Evolutionary conservation across 1,284 basidiomycete species (phyloP).

Genomic region (Sparassis latifolia): DNA sequence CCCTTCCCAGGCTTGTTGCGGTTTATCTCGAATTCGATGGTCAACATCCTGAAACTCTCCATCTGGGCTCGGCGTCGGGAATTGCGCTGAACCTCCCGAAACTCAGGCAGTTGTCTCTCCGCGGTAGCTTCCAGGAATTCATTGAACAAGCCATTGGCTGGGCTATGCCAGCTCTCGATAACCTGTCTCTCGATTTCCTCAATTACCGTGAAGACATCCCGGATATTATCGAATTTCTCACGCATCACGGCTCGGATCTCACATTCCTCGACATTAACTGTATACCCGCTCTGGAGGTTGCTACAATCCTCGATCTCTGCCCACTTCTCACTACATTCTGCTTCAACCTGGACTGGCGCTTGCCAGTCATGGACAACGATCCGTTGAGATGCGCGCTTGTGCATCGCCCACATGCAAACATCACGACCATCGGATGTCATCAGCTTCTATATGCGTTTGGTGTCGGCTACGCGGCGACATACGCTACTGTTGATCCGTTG

Average conservation of each 20-base stretch:
- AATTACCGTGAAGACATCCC: conserved; percentile 43
- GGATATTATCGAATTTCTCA: conserved; percentile 53
- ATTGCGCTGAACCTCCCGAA: conserved; percentile 47
- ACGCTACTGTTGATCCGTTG: conserved; percentile 36
- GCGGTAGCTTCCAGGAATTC: conserved; percentile 54
- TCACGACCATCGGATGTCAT: conserved; percentile 61
- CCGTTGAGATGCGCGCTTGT: conserved; percentile 32
- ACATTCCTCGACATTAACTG: conserved; percentile 59
- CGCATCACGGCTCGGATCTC: conserved; percentile 46
- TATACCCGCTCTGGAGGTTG: conserved; percentile 46
- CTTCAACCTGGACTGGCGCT: conserved; percentile 69
- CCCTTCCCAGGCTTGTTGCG: conserved; percentile 46
- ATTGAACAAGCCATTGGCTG: conserved; percentile 61
- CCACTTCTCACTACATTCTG: conserved; percentile 52
- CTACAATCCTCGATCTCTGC: conserved; percentile 53
- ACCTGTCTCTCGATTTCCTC: conserved; percentile 48
- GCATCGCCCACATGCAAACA: conserved; percentile 45
- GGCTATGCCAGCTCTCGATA: conserved; percentile 51
- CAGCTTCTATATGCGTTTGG: conserved; percentile 64
- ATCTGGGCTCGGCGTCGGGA: conserved; percentile 52
- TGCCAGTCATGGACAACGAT: conserved; percentile 24
- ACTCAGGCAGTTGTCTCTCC: conserved; percentile 55
- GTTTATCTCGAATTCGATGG: conserved; percentile 49
- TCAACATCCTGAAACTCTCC: conserved; percentile 21
- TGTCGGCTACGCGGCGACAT: conserved; percentile 40